phyloP scores from a whole-genome alignment of 345 rosid genomes.

The Stellera chamaejasme region DNA sequence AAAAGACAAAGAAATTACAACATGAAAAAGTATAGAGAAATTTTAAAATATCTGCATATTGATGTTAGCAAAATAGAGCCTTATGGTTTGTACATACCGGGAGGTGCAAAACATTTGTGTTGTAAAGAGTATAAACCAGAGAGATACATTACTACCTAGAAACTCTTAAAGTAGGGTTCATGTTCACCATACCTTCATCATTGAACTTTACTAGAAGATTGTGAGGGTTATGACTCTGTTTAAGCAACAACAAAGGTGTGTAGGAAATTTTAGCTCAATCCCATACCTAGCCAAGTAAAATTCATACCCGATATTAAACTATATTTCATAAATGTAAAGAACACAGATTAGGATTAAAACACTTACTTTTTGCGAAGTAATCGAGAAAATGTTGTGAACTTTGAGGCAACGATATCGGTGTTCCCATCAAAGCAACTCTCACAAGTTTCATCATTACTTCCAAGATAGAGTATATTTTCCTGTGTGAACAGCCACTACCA shows the following conservation, averaged over 20 bases:
- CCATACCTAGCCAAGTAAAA: slow-evolving; percentile 46
- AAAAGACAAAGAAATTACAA: too few relatives aligned
- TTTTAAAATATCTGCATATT: too few relatives aligned
- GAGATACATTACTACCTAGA: not conserved
- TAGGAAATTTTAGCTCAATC: slow-evolving; percentile 53
- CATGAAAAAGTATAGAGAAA: too few relatives aligned
- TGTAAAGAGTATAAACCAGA: not conserved
- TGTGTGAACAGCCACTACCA: slow-evolving; percentile 75
- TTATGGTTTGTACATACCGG: too few relatives aligned
- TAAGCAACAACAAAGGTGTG: slow-evolving; percentile 70
- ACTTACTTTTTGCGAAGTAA: slow-evolving; percentile 70
- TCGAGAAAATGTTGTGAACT: slow-evolving; percentile 36
- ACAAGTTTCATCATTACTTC: slow-evolving; percentile 35
- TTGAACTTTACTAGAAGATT: slow-evolving; percentile 67
- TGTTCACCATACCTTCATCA: slow-evolving; percentile 46
- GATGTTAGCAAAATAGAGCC: too few relatives aligned
- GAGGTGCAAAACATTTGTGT: not conserved
- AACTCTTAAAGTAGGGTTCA: not conserved
- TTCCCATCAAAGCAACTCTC: slow-evolving; percentile 59
- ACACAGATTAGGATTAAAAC: slow-evolving; percentile 5
- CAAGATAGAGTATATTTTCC: slow-evolving; percentile 66
- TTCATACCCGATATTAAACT: slow-evolving; percentile 8
- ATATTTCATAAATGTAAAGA: not conserved
- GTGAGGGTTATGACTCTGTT: slow-evolving; percentile 94
- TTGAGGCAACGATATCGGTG: slow-evolving; percentile 17